Percentiles rank a stretch among this genome's conserved stretches.
Evolutionary conservation across 257 asterid genomes (phyloP).

Genomic region (Petunia axillaris): DNA sequence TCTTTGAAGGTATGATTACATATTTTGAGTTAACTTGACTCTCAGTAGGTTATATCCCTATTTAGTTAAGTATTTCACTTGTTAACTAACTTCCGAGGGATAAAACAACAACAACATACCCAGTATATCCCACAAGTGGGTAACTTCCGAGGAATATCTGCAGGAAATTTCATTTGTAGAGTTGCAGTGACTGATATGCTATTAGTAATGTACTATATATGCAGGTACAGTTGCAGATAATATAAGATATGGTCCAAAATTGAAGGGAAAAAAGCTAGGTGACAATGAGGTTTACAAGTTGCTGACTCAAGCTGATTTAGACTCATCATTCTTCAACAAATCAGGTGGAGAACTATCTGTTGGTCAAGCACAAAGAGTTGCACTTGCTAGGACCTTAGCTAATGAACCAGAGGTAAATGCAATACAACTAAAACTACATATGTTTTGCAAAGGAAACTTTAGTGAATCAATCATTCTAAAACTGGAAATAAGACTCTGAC

Average conservation of each 20-base stretch:
- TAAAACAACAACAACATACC: too few species aligned
- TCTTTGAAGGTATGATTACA: constrained; percentile 59
- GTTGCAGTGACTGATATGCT: not conserved
- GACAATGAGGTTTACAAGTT: constrained; percentile 61
- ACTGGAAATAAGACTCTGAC: not conserved
- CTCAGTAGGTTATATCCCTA: too few species aligned
- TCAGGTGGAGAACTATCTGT: constrained; percentile 68
- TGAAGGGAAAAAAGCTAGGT: constrained; percentile 55
- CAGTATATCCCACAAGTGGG: not conserved
- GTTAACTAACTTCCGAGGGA: too few species aligned
- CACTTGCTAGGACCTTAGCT: constrained; percentile 82
- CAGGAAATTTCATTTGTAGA: not conserved
- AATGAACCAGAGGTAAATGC: constrained; percentile 69
- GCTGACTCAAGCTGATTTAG: constrained; percentile 71
- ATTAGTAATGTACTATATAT: not conserved
- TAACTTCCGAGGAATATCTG: too few species aligned
- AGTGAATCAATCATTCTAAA: not conserved
- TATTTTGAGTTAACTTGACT: too few species aligned
- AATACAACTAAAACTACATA: not conserved
- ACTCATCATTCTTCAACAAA: constrained; percentile 62
- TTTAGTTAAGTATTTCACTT: too few species aligned
- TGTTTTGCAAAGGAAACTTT: not conserved
- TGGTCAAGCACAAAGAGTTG: constrained; percentile 90
- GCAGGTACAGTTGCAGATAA: constrained; percentile 79
- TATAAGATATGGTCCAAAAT: constrained; percentile 70